phyloP scores from a whole-genome alignment of 2,329 filamentous ascomycete species.

The Claviceps monticola region DNA sequence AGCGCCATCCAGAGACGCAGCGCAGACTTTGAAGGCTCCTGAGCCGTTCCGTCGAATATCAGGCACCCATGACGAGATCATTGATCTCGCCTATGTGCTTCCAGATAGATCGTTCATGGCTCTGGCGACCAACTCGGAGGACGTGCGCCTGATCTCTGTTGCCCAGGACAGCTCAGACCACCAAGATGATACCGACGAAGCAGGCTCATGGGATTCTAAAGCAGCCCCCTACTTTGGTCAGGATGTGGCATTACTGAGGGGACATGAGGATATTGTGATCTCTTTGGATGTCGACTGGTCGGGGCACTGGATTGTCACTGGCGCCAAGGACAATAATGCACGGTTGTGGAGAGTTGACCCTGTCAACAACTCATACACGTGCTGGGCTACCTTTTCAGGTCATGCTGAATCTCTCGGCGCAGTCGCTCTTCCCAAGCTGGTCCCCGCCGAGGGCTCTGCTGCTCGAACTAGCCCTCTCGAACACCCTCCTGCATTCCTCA shows the following conservation, averaged over 20 bases:
- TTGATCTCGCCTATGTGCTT: conserved; percentile 80
- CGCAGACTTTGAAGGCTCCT: conserved; percentile 22
- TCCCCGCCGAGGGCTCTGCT: conserved; percentile 53
- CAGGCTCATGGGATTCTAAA: conserved; percentile 3
- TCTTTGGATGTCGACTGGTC: conserved; percentile 93
- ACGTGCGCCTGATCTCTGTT: conserved; percentile 75
- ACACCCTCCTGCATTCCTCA: conserved; percentile 67
- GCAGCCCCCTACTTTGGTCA: conserved; percentile 63
- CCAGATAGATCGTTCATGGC: conserved; percentile 71
- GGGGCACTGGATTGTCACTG: conserved; percentile 89
- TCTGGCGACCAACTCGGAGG: conserved; percentile 88
- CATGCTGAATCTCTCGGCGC: conserved; percentile 91
- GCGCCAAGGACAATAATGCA: conserved; percentile 92
- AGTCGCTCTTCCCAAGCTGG: conserved; percentile 62
- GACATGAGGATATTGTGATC: conserved; percentile 92
- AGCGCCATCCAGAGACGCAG: conserved; percentile 25
- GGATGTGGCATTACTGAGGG: conserved; percentile 72
- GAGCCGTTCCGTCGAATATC: conserved; percentile 66
- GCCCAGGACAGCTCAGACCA: conserved; percentile 21
- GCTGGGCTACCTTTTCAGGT: conserved; percentile 70
- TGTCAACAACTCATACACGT: conserved; percentile 58
- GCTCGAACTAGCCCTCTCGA: conserved; percentile 61
- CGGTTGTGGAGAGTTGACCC: conserved; percentile 80
- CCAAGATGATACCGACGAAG: conserved; percentile 11
- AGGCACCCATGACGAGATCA: conserved; percentile 94